Conservation (phyloP, 148 eudicot genomes). For the Fagopyrum esculentum region DNA sequence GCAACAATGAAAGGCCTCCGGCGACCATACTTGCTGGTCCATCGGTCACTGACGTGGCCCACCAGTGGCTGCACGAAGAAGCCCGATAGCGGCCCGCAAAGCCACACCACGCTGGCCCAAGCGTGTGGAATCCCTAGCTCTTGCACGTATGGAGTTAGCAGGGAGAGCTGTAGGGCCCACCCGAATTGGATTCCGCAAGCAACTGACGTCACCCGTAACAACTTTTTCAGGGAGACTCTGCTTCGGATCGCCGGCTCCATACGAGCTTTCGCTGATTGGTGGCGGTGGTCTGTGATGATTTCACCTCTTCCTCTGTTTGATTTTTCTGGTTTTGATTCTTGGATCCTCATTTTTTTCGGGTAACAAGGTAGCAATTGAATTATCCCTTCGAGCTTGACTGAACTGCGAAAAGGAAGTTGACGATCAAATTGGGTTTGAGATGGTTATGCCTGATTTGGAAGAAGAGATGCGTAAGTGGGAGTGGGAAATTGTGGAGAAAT, state of each 20-base stretch:
- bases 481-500: no score
- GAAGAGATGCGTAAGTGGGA: neutral
- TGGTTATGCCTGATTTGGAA: no score
- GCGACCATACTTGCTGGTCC: constrained; percentile 55
- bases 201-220: constrained; percentile 64
- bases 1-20: constrained; percentile 68
- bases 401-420: neutral
- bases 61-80: constrained; percentile 85
- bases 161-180: constrained; percentile 87
- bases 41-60: constrained; percentile 73
- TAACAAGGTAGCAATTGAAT: no score
- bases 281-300: constrained; percentile 2
- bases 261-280: constrained; percentile 7
- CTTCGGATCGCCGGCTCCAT: neutral
- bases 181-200: constrained; percentile 97
- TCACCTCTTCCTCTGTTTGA: neutral
- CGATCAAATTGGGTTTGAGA: neutral
- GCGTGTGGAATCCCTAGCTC: constrained; percentile 97
- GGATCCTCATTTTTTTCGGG: neutral
- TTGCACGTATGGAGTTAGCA: constrained; percentile 84
- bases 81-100: constrained; percentile 88
- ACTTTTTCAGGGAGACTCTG: constrained; percentile 35
- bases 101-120: constrained; percentile 83
- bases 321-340: constrained; percentile 1
- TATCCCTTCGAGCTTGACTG: neutral